A percentile compares a stretch with the other conserved stretches of the same genome.
Evolutionary conservation across 306 rosid species (phyloP).

Genomic region (Nissolia schottii): DNA sequence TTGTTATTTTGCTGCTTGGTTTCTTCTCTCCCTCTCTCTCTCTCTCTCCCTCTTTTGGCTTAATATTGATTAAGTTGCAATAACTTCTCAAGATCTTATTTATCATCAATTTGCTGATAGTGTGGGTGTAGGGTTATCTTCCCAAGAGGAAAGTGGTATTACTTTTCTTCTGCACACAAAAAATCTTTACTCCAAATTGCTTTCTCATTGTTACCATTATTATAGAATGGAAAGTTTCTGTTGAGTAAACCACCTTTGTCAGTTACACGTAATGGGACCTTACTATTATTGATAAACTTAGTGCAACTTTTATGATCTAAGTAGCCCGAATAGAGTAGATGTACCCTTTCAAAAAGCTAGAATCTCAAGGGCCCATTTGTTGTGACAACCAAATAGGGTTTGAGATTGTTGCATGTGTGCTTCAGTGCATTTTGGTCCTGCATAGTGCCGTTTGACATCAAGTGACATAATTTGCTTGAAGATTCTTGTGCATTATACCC

Average conservation of each 20-base stretch:
- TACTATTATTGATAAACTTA: background rate
- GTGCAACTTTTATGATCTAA: background rate
- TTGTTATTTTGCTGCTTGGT: background rate
- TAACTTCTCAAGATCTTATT: background rate
- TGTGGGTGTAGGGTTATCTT: slow-evolving; percentile 9
- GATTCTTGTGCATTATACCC: slow-evolving; percentile 15
- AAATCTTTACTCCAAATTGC: too few relatives aligned
- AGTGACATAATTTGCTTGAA: slow-evolving; percentile 14
- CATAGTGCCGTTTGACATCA: background rate
- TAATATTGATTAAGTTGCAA: background rate
- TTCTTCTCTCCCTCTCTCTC: background rate
- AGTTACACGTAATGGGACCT: background rate
- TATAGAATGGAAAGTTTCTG: background rate
- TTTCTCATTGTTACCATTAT: too few relatives aligned
- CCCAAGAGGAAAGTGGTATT: background rate
- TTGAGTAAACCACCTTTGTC: background rate
- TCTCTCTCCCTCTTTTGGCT: background rate
- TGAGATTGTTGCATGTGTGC: slow-evolving; percentile 1
- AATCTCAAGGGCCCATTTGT: background rate
- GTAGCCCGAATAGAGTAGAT: background rate
- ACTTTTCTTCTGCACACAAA: background rate
- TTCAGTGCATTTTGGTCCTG: background rate
- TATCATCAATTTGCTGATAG: slow-evolving; percentile 1
- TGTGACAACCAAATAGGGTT: background rate
- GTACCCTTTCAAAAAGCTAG: background rate